phyloP scores from a whole-genome alignment of 2,329 filamentous ascomycete genomes.

The Hortaea sp. region DNA sequence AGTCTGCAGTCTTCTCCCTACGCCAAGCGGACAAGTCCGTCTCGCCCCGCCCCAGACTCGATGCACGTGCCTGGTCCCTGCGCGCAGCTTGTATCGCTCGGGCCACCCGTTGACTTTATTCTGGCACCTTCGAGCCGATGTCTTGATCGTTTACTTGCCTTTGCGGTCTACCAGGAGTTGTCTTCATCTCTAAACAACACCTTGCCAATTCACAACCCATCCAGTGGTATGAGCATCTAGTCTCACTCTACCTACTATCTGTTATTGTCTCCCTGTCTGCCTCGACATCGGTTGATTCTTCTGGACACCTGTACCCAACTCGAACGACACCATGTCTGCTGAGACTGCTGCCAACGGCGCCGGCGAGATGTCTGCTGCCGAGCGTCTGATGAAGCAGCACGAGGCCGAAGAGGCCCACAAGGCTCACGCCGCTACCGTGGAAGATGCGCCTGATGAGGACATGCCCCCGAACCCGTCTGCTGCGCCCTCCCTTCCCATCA shows the following conservation, averaged over 20 bases:
- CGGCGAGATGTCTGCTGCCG: constrained; percentile 36
- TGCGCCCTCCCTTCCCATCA: constrained; percentile 36
- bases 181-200: too few species aligned
- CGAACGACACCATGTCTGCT: constrained; percentile 7
- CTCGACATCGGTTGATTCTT: background rate
- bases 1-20: too few species aligned
- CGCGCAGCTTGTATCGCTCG: too few species aligned
- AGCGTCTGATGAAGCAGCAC: constrained; percentile 45
- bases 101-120: too few species aligned
- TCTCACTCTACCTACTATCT: background rate
- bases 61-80: too few species aligned
- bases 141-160: too few species aligned
- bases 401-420: constrained; percentile 41
- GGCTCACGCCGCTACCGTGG: constrained; percentile 49
- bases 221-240: too few species aligned
- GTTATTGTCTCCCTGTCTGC: background rate
- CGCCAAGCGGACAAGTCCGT: too few species aligned
- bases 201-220: too few species aligned
- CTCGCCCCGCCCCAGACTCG: too few species aligned
- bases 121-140: too few species aligned
- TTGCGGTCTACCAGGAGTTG: too few species aligned
- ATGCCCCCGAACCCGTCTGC: constrained; percentile 48
- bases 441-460: constrained; percentile 75
- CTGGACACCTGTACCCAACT: constrained; percentile 8
- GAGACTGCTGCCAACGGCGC: constrained; percentile 8